Evolutionary conservation across 805 yeast genomes (phyloP), one percentile per base, ranked within the genome.

Genomic region (Pichia californica): DNA sequence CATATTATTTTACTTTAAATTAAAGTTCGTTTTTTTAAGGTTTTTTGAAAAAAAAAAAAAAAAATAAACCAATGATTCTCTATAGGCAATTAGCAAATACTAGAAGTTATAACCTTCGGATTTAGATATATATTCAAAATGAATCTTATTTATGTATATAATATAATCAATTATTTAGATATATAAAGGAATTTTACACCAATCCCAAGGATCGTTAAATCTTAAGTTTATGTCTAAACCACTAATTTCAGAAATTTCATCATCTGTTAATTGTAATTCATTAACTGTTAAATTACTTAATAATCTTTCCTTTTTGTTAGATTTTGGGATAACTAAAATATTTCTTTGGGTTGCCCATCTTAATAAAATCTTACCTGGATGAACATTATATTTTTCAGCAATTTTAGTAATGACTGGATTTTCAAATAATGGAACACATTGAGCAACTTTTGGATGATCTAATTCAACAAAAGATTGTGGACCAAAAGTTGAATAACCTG

Each of bases 261-360:
- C 72, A 31, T 69, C 62, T 18, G 76, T 53, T 54, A 86, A 70
- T 37, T 68, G 64, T 48, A 73, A 70, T 51, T 73, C 74, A 53
- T 74, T 72, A 52, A 78, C 72, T 32, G 68, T 52, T 63, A 85
- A 70, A 68, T 85, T 85, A 52, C 70, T 73, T 40, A 66, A 50
- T 52, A 85, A 68, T 64, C 94, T 75, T 45, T 70, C 78, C 57
- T 73, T 73, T 61, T 80, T 73, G 61, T 81, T 79, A n/a, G 89
- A 81, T 68, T 85, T 85, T 65, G 95, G 95, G 67, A 85, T 85
- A 46, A 85, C 78, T 32, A 85, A 84, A 47, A 85, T 58, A 43
- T 74, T 74, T 64, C 88, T 76, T 66, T 85, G 93, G 27, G 89
- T 81, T 39, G 89, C 85, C 94, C 94, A 85, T 70, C 91, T 77